A percentile compares a stretch with the other conserved stretches of the same genome.
phyloP scores from a whole-genome alignment of 2,329 filamentous ascomycete genomes.

The Colletotrichum neosansevieriae region DNA sequence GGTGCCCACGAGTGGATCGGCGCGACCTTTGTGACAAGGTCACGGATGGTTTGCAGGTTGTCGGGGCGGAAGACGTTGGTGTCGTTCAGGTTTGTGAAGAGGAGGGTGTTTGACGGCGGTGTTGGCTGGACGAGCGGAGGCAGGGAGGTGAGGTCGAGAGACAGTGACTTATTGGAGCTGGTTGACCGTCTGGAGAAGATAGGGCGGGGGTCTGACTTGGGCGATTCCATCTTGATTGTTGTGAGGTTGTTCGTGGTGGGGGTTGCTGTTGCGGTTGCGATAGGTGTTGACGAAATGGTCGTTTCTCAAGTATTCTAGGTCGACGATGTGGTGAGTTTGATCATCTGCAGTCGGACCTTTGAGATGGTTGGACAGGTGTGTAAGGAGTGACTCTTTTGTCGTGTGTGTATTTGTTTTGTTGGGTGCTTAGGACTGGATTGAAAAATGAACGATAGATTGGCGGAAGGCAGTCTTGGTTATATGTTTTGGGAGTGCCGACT shows the following conservation, averaged over 20 bases:
- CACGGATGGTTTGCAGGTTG: constrained; percentile 79
- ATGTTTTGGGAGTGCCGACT: constrained; percentile 21
- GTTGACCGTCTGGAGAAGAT: constrained; percentile 54
- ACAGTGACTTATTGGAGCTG: constrained; percentile 65
- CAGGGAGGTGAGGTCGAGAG: constrained; percentile 79
- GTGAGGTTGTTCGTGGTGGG: constrained; percentile 16
- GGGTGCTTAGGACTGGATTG: constrained; percentile 17
- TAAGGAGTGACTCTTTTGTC: neutral
- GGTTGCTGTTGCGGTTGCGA: neutral
- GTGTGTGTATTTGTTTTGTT: constrained; percentile 30
- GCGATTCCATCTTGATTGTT: constrained; percentile 49
- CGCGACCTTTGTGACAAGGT: constrained; percentile 77
- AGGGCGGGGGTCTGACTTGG: constrained; percentile 46
- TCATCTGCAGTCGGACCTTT: neutral
- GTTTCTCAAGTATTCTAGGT: neutral
- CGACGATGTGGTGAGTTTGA: neutral
- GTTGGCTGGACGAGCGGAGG: constrained; percentile 79
- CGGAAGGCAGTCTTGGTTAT: constrained; percentile 39
- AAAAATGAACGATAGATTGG: neutral
- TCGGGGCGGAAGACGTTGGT: constrained; percentile 79
- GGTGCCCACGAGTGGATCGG: constrained; percentile 83
- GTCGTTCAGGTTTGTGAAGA: constrained; percentile 84
- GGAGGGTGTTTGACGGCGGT: constrained; percentile 83
- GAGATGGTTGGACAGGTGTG: constrained; percentile 1
- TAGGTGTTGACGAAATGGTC: neutral